Conservation (phyloP, 352 stramenopile species). For the Phytopythium litorale region DNA sequence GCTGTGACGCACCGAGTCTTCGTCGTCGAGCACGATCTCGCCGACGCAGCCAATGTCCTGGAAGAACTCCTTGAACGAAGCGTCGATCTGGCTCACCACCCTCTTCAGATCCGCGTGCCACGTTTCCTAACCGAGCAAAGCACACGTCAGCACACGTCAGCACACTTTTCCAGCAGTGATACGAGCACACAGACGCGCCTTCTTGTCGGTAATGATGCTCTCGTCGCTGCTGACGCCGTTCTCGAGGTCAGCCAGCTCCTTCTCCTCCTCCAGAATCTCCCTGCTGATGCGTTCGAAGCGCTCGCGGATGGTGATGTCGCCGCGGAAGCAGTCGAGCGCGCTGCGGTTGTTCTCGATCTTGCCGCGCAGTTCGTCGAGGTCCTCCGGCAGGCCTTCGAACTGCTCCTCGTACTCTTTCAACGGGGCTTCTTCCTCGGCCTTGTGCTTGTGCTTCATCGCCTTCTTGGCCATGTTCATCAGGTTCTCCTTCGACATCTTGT, state of each 20-base stretch:
- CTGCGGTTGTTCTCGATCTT: conserved; percentile 86
- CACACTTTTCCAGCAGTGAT: not conserved
- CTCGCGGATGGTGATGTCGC: conserved; percentile 67
- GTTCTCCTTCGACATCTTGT: conserved; percentile 62
- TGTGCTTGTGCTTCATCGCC: conserved; percentile 62
- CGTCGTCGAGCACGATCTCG: conserved; percentile 76
- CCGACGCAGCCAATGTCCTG: conserved; percentile 83
- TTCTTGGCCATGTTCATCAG: conserved; percentile 52
- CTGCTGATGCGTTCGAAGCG: conserved; percentile 60
- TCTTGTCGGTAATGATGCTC: conserved; percentile 70
- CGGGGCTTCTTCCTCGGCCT: conserved; percentile 62
- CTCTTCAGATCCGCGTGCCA: conserved; percentile 69
- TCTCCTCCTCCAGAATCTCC: conserved; percentile 73
- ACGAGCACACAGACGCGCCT: conserved; percentile 20
- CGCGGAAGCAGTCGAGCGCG: conserved; percentile 75
- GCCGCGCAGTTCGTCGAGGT: conserved; percentile 71
- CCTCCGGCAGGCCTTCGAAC: conserved; percentile 62
- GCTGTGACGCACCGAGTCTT: conserved; percentile 42
- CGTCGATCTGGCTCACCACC: conserved; percentile 76
- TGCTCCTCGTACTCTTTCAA: conserved; percentile 59
- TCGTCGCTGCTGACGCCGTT: conserved; percentile 55
- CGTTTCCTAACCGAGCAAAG: conserved; percentile 24
- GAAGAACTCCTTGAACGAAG: conserved; percentile 84
- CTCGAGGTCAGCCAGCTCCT: conserved; percentile 50
- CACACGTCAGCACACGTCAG: not conserved